Conservation (phyloP, 495 filamentous ascomycete species). For the Cetradonia linearis region DNA sequence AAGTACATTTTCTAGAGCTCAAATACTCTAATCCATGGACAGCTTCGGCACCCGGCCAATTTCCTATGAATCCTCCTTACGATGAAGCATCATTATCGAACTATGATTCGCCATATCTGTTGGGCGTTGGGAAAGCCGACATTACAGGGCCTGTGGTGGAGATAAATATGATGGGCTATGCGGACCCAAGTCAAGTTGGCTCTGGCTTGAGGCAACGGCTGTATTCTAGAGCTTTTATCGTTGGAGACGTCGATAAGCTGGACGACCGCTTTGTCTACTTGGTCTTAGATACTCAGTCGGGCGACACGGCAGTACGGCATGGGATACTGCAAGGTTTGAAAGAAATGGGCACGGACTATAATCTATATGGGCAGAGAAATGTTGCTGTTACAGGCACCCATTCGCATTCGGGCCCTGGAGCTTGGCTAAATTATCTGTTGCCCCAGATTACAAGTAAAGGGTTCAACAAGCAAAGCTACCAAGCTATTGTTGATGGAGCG, state of each 20-base stretch:
- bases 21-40: neutral
- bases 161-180: conserved; percentile 89
- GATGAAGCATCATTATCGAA: neutral
- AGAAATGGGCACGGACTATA: conserved; percentile 56
- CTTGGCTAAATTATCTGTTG: conserved; percentile 92
- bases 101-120: conserved; percentile 50
- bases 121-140: conserved; percentile 92
- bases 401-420: conserved; percentile 84
- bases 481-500: conserved; percentile 81
- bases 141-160: conserved; percentile 94
- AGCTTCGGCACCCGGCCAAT: conserved; percentile 5
- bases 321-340: conserved; percentile 68
- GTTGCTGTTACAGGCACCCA: conserved; percentile 89
- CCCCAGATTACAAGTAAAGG: conserved; percentile 88
- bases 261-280: conserved; percentile 77
- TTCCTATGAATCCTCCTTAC: conserved; percentile 11
- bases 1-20: conserved; percentile 21
- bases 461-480: conserved; percentile 81
- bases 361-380: conserved; percentile 70
- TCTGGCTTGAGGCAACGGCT: conserved; percentile 81
- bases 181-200: conserved; percentile 74
- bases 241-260: conserved; percentile 56
- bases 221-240: conserved; percentile 84
- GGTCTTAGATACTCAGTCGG: conserved; percentile 77
- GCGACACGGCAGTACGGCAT: conserved; percentile 82